phyloP scores from a whole-genome alignment of 1,284 basidiomycete genomes.

The Gomphus bonarii region DNA sequence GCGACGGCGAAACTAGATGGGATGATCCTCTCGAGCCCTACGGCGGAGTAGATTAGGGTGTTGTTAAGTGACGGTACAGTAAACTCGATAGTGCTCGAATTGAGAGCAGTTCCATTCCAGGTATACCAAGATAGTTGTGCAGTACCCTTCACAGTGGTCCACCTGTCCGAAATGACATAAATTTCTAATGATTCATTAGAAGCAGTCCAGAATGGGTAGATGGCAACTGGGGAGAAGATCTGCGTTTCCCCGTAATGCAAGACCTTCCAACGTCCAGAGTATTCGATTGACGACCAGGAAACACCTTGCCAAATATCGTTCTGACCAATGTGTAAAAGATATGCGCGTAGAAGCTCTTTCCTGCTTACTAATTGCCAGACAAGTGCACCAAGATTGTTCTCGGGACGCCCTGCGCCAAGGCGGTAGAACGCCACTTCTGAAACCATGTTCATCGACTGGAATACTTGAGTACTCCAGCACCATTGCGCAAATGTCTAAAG shows the following conservation, averaged over 20 bases:
- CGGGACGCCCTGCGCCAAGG: conserved; percentile 40
- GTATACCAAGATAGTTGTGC: conserved; percentile 50
- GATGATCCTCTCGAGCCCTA: conserved; percentile 34
- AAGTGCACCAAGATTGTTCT: conserved; percentile 50
- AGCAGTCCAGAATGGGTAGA: conserved; percentile 46
- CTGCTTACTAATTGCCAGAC: conserved; percentile 45
- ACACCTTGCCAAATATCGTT: conserved; percentile 62
- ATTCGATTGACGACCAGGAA: conserved; percentile 51
- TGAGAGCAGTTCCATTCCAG: conserved; percentile 37
- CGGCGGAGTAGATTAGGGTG: conserved; percentile 30
- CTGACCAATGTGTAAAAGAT: not conserved
- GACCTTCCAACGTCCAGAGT: conserved; percentile 54
- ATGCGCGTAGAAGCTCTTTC: not conserved
- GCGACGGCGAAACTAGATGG: conserved; percentile 30
- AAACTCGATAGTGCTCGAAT: conserved; percentile 30
- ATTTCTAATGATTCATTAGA: conserved; percentile 39
- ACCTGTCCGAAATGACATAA: conserved; percentile 40
- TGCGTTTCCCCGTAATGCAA: conserved; percentile 40
- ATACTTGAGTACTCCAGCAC: conserved; percentile 51
- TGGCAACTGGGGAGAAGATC: conserved; percentile 38
- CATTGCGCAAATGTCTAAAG: conserved; percentile 42
- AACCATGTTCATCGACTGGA: conserved; percentile 47
- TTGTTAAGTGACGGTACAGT: conserved; percentile 40
- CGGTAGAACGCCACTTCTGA: conserved; percentile 54
- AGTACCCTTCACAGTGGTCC: conserved; percentile 35